A percentile compares a stretch with the other conserved stretches of the same genome.
Evolutionary conservation across 2,329 filamentous ascomycete genomes (phyloP).

Genomic region (Trematosphaeria pertusa): DNA sequence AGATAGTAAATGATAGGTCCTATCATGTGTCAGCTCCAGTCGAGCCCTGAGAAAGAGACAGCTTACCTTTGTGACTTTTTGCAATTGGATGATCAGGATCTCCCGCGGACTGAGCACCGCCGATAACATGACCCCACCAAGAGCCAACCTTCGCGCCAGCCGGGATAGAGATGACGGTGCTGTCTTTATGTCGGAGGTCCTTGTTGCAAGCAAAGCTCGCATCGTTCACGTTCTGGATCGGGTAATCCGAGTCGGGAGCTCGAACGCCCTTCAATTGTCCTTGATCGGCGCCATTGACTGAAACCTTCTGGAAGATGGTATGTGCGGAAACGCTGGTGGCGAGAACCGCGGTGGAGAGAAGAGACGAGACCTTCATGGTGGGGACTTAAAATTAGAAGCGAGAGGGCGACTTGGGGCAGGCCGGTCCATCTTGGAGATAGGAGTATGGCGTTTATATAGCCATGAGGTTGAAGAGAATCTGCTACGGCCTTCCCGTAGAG

Average conservation of each 20-base stretch:
- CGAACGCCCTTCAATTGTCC: slow-evolving; percentile 57
- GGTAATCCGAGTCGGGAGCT: slow-evolving; percentile 57
- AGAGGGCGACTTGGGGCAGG: too few relatives aligned
- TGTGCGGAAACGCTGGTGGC: slow-evolving; percentile 39
- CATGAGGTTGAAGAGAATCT: too few relatives aligned
- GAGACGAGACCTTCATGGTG: slow-evolving; percentile 21
- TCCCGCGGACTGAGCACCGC: slow-evolving; percentile 56
- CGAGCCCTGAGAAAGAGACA: slow-evolving; percentile 12
- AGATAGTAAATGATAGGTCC: slow-evolving; percentile 28
- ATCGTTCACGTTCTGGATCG: slow-evolving; percentile 54
- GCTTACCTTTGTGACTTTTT: slow-evolving; percentile 53
- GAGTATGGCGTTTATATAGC: too few relatives aligned
- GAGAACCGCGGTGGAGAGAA: slow-evolving; percentile 19
- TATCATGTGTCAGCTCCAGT: slow-evolving; percentile 3
- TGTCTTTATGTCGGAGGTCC: slow-evolving; percentile 41
- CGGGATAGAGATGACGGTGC: slow-evolving; percentile 53
- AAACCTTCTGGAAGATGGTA: slow-evolving; percentile 53
- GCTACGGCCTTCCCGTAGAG: too few relatives aligned
- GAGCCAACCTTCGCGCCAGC: slow-evolving; percentile 58
- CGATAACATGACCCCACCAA: slow-evolving; percentile 58
- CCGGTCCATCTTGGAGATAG: too few relatives aligned
- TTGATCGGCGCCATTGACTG: slow-evolving; percentile 58
- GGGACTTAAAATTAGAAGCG: not conserved
- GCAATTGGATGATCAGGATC: slow-evolving; percentile 59
- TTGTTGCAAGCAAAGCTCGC: slow-evolving; percentile 54